Conservation (phyloP, 108 stramenopile species). For the Cyclostephanos invisitatus region DNA sequence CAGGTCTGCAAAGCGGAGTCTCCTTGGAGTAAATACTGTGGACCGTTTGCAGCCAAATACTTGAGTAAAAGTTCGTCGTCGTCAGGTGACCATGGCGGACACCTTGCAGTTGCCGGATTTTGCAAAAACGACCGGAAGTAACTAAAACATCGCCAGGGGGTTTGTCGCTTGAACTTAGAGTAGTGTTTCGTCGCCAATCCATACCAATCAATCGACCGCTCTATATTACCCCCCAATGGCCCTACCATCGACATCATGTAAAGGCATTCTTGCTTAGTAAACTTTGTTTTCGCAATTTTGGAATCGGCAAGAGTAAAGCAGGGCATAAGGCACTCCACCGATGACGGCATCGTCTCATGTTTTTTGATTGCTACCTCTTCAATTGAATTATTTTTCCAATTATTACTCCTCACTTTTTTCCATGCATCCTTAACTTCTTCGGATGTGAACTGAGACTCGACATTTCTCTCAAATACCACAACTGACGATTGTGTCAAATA, state of each 20-base stretch:
- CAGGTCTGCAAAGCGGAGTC: conserved; percentile 29
- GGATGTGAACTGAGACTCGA: conserved; percentile 5
- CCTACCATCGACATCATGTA: conserved; percentile 27
- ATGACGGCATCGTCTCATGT: conserved; percentile 11
- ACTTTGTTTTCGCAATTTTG: conserved; percentile 24
- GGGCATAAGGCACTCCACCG: conserved; percentile 31
- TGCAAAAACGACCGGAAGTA: conserved; percentile 42
- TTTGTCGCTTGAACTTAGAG: conserved; percentile 25
- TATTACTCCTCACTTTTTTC: conserved; percentile 15
- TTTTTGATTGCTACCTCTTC: conserved; percentile 33
- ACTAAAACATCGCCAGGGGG: conserved; percentile 58
- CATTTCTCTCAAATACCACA: conserved; percentile 8
- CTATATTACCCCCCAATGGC: conserved; percentile 11
- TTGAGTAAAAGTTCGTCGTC: conserved; percentile 66
- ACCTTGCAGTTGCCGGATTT: conserved; percentile 16
- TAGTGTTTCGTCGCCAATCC: conserved; percentile 32
- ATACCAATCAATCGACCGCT: conserved; percentile 35
- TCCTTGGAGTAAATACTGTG: conserved; percentile 48
- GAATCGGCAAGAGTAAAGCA: conserved; percentile 30
- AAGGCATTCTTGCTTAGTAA: conserved; percentile 51
- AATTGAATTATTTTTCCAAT: conserved; percentile 14
- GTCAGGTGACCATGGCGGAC: conserved; percentile 53
- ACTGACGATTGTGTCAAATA: conserved; percentile 7
- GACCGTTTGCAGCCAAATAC: conserved; percentile 58
- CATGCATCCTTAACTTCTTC: conserved; percentile 28